phyloP scores from a whole-genome alignment of 768 basidiomycete genomes.

The Termitomyces sp. region DNA sequence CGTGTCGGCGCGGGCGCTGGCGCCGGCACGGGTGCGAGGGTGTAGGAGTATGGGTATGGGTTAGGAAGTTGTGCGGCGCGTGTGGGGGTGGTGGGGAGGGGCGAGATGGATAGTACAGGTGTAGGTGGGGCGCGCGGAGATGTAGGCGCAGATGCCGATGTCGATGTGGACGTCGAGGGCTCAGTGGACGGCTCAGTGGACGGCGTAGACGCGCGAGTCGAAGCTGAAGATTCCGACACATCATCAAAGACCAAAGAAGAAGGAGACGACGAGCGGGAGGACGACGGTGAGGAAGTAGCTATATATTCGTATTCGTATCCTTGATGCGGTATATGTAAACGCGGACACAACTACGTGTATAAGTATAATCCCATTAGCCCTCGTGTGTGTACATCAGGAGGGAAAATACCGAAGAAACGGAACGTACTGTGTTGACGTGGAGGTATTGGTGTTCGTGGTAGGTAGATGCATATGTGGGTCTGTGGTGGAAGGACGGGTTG shows the following conservation, averaged over 20 bases:
- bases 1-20: not conserved
- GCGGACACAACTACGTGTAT: conserved; percentile 13
- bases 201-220: conserved; percentile 1
- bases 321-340: conserved; percentile 17
- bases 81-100: conserved; percentile 14
- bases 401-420: too few relatives aligned
- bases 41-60: not conserved
- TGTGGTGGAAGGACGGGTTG: conserved; percentile 7
- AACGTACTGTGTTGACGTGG: too few relatives aligned
- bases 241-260: conserved; percentile 18
- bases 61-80: too few relatives aligned
- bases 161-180: not conserved
- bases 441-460: conserved; percentile 9
- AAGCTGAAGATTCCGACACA: conserved; percentile 2
- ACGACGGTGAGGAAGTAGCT: conserved; percentile 31
- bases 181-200: not conserved
- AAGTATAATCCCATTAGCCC: too few relatives aligned
- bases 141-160: not conserved
- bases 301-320: too few relatives aligned
- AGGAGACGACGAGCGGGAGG: conserved; percentile 29
- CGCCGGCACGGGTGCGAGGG: not conserved
- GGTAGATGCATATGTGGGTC: conserved; percentile 5
- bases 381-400: too few relatives aligned
- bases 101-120: conserved; percentile 29
- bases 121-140: conserved; percentile 18